These are phyloP conservation scores for Prunus armeniaca DNA, from an alignment of 306 rosid species.

Conservation along the genomic window DNA sequence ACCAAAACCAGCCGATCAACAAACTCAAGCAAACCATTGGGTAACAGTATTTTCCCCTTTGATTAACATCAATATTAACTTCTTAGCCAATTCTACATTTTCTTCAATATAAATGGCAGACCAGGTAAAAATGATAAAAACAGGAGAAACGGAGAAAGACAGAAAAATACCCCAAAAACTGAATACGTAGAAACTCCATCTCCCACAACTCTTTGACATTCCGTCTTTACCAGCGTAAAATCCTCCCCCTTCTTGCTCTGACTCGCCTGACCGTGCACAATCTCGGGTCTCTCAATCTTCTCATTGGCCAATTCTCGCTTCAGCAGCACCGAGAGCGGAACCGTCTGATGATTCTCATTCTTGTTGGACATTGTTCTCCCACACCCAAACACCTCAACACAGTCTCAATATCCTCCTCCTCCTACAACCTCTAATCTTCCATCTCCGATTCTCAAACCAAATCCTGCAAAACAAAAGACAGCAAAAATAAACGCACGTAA, in stretches of 20 bases:
- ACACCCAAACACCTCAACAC: constrained; percentile 12
- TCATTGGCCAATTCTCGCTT: constrained; percentile 86
- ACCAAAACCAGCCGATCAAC: not conserved
- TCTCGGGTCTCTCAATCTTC: constrained; percentile 90
- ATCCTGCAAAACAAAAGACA: constrained; percentile 31
- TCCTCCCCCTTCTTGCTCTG: constrained; percentile 99
- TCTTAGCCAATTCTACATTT: not conserved
- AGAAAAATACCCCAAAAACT: constrained; percentile 74
- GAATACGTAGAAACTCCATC: constrained; percentile 91
- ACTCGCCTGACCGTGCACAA: constrained; percentile 73
- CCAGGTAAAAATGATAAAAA: not conserved
- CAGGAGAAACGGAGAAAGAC: not conserved
- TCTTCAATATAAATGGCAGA: too few relatives aligned
- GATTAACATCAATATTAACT: not conserved
- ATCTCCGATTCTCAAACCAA: constrained; percentile 24
- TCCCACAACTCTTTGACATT: constrained; percentile 88
- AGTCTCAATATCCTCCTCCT: constrained; percentile 6
- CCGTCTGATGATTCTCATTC: constrained; percentile 70
- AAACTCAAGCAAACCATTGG: not conserved
- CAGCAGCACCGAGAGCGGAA: constrained; percentile 87
- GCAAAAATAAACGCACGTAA: not conserved
- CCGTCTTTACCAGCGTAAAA: constrained; percentile 68
- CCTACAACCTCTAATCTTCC: constrained; percentile 37
- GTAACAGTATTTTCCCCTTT: not conserved
- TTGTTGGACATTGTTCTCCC: constrained; percentile 60